phyloP scores from a whole-genome alignment of 352 stramenopile genomes.

The Pythium monospermum region DNA sequence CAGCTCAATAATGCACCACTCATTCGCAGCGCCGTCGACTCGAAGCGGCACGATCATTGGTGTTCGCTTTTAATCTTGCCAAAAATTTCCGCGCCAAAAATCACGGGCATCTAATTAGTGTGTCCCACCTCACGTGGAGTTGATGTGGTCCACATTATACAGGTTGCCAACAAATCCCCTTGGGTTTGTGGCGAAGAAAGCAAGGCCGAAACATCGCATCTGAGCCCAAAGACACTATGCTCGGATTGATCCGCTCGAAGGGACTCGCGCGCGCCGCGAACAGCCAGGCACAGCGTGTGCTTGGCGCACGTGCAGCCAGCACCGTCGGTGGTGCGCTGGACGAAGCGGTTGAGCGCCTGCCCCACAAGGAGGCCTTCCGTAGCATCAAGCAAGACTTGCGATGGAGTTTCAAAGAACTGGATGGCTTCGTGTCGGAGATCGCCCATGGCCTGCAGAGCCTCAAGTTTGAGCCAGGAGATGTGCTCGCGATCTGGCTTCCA shows the following conservation, averaged over 20 bases:
- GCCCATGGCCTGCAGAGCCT: slow-evolving; percentile 74
- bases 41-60: slow-evolving; percentile 65
- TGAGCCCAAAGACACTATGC: slow-evolving; percentile 29
- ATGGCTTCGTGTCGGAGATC: slow-evolving; percentile 63
- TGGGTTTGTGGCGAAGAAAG: slow-evolving; percentile 39
- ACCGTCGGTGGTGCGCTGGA: slow-evolving; percentile 67
- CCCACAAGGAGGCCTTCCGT: slow-evolving; percentile 84
- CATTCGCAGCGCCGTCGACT: slow-evolving; percentile 51
- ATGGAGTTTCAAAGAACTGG: slow-evolving; percentile 85
- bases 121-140: slow-evolving; percentile 13
- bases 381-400: slow-evolving; percentile 80
- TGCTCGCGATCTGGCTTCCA: slow-evolving; percentile 81
- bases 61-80: slow-evolving; percentile 14
- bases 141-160: slow-evolving; percentile 14
- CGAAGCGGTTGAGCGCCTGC: slow-evolving; percentile 68
- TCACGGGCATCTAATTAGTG: too few species aligned
- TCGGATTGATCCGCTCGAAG: slow-evolving; percentile 60
- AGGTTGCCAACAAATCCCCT: not conserved
- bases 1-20: slow-evolving; percentile 84
- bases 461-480: slow-evolving; percentile 62
- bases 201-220: slow-evolving; percentile 19
- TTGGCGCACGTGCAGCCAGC: slow-evolving; percentile 40
- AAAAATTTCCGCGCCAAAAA: too few species aligned
- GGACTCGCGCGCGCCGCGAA: slow-evolving; percentile 32
- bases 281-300: slow-evolving; percentile 19